Evolutionary conservation across 2,329 filamentous ascomycete species (phyloP), one percentile per base, ranked within the genome.

Genomic region (Neodidymelliopsis sp.): DNA sequence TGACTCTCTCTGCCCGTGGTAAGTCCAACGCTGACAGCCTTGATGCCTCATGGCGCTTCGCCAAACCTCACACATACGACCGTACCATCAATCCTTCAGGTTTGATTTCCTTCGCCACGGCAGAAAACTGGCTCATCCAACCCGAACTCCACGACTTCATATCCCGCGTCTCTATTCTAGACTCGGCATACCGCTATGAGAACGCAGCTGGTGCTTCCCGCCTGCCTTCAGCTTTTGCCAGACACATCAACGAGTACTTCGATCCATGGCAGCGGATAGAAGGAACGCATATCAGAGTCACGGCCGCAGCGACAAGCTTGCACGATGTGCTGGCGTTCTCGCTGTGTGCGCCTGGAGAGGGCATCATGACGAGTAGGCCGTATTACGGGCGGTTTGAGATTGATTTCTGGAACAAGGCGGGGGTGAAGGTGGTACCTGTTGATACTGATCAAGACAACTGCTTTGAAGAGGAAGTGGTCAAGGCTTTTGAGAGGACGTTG

Each of bases 71-170:
- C 40, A 45, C 31, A 13, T 83, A 75, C 68, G 57, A 78, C 36
- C 70, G 74, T 0, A 42, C 62, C 3, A 56, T 62, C 8, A 78
- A 79, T 44, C 74, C 75, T 0, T 53, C 62, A 4, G 80, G 80
- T 12, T 76, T 75, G 44, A 66, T 81, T 19, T 80, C 75, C 44
- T 71, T 83, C 1, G 79, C 79, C 0, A 72, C 81, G 3, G 80
- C 81, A 2, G 81, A 83, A 59, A 83, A 83, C 57, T 64, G 67
- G 0, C 71, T 83, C 20, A 78, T 82, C 75, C 79, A 81, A 33
- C 54, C 71, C 13, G 60, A 70, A 2, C 66, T 82, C 4, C 62
- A 73, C 3, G 56, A 22, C 16, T 45, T 45, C 9, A 8, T 31
- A 25, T 36, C 30, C 27, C 11, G 22, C 12, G 25, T 41, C 19